Evolutionary conservation across 2,329 filamentous ascomycete genomes (phyloP).

Genomic region (Capronia americana): DNA sequence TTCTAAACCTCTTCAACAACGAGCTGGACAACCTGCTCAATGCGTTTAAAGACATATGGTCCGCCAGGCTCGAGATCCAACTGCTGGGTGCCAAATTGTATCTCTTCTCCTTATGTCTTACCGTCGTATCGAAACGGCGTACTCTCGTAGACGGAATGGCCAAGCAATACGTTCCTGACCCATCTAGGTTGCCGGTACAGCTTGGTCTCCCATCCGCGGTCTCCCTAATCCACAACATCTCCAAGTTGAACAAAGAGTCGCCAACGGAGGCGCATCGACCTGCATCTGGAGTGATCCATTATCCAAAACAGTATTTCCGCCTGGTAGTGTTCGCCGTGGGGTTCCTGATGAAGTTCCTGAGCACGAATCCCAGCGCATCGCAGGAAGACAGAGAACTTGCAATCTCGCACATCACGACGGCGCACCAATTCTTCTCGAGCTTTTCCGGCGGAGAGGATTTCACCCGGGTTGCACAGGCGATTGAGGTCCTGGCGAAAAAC

Average conservation of each 20-base stretch:
- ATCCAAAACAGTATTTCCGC: slow-evolving; percentile 21
- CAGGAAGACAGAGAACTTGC: slow-evolving; percentile 21
- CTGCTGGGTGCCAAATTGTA: slow-evolving; percentile 22
- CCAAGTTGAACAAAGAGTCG: slow-evolving; percentile 8
- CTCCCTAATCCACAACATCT: slow-evolving; percentile 21
- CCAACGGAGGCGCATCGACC: not conserved
- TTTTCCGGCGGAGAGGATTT: slow-evolving; percentile 3
- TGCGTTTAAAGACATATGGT: slow-evolving; percentile 7
- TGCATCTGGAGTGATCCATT: slow-evolving; percentile 9
- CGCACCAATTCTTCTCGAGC: slow-evolving; percentile 21
- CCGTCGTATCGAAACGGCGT: not conserved
- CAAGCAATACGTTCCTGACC: slow-evolving; percentile 4
- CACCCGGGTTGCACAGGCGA: slow-evolving; percentile 12
- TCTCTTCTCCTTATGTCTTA: slow-evolving; percentile 19
- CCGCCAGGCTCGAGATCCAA: slow-evolving; percentile 17
- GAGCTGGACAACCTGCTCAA: slow-evolving; percentile 18
- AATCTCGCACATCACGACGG: slow-evolving; percentile 19
- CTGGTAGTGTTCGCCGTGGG: slow-evolving; percentile 20
- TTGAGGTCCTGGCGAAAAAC: slow-evolving; percentile 13
- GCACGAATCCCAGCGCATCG: not conserved
- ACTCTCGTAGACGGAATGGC: not conserved
- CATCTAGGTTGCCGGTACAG: slow-evolving; percentile 5
- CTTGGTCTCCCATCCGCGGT: slow-evolving; percentile 17
- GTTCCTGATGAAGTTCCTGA: slow-evolving; percentile 23
- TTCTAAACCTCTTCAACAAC: slow-evolving; percentile 22